These are phyloP conservation scores for Daldinia decipiens DNA, from an alignment of 495 filamentous ascomycete species.

Conservation along the genomic window DNA sequence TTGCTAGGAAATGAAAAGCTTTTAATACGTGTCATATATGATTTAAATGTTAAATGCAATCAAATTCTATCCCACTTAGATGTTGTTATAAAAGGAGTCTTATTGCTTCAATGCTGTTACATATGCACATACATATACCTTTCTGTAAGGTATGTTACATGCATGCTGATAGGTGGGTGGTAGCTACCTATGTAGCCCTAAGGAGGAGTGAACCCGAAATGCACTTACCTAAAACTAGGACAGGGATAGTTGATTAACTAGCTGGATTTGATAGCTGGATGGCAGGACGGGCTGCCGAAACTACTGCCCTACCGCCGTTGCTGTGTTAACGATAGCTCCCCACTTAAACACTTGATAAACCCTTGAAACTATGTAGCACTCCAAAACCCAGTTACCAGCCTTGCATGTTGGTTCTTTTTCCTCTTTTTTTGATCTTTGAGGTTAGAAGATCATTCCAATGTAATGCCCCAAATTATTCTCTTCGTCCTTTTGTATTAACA, in stretches of 20 bases:
- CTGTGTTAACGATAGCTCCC: constrained; percentile 40
- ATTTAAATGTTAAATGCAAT: not conserved
- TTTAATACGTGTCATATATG: not conserved
- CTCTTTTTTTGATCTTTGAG: constrained; percentile 16
- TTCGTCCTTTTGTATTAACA: constrained; percentile 53
- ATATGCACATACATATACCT: too few relatives aligned
- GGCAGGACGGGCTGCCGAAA: too few relatives aligned
- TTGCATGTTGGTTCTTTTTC: not conserved
- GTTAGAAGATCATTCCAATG: constrained; percentile 25
- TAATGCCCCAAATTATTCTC: constrained; percentile 39
- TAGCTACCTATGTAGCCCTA: not conserved
- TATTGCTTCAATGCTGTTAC: not conserved
- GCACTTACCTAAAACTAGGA: not conserved
- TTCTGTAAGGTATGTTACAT: not conserved
- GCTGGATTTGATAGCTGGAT: not conserved
- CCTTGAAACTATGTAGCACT: constrained; percentile 23
- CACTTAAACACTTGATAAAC: constrained; percentile 30
- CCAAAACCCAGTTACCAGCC: not conserved
- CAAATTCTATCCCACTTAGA: not conserved
- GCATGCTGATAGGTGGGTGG: not conserved
- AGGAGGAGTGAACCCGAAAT: not conserved
- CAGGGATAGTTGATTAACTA: not conserved
- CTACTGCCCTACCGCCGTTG: constrained; percentile 25
- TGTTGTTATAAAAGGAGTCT: not conserved
- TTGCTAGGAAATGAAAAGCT: not conserved